Evolutionary conservation across 2,329 filamentous ascomycete genomes (phyloP).

Genomic region (Pseudocercospora pini-densiflorae): DNA sequence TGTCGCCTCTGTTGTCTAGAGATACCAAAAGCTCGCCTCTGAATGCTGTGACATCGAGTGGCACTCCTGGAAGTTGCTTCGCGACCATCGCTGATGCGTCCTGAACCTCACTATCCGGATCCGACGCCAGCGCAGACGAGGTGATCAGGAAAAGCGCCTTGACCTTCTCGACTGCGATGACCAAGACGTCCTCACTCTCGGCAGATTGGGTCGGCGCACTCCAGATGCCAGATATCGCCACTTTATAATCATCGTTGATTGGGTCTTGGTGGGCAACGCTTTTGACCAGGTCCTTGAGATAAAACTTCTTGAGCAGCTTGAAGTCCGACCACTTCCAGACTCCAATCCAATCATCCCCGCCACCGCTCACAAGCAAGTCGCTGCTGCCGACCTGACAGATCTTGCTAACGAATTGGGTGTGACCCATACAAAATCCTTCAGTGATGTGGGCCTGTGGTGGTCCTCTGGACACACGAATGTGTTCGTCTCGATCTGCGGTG

Average conservation of each 20-base stretch:
- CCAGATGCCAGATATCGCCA: constrained; percentile 60
- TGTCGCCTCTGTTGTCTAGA: constrained; percentile 14
- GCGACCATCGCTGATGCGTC: neutral
- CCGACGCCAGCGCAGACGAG: constrained; percentile 6
- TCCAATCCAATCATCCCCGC: constrained; percentile 78
- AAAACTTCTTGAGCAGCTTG: constrained; percentile 58
- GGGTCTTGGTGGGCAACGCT: constrained; percentile 4
- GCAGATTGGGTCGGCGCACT: constrained; percentile 29
- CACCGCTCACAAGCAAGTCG: constrained; percentile 78
- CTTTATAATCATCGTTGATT: constrained; percentile 29
- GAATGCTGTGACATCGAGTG: constrained; percentile 19
- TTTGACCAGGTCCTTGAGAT: constrained; percentile 44
- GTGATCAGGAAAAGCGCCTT: constrained; percentile 64
- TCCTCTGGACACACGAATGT: constrained; percentile 85
- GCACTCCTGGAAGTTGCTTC: constrained; percentile 9
- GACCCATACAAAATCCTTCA: constrained; percentile 86
- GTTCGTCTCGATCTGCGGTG: constrained; percentile 74
- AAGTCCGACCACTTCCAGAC: constrained; percentile 79
- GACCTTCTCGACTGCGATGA: constrained; percentile 50
- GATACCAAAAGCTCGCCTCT: constrained; percentile 18
- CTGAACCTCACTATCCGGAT: neutral
- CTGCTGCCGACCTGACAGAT: constrained; percentile 67
- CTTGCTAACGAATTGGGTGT: constrained; percentile 80
- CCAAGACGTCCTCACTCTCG: constrained; percentile 29
- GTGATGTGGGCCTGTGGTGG: constrained; percentile 85